A percentile compares a stretch with the other conserved stretches of the same genome.
Conservation (phyloP, 345 rosid genomes). For the Eutrema yunnanense region DNA sequence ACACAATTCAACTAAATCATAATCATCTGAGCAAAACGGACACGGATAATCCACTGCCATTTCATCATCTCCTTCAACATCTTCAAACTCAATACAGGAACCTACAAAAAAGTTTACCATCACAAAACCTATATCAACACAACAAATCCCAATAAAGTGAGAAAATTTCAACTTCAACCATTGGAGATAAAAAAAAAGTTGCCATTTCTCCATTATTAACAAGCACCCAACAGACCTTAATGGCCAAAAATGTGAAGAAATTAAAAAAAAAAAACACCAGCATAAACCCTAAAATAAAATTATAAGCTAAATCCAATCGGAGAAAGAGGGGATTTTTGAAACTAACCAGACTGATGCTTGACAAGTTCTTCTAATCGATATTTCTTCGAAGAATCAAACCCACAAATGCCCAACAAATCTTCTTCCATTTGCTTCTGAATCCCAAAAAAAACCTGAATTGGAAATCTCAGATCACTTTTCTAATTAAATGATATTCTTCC, state of each 20-base stretch:
- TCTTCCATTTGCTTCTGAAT: constrained; percentile 20
- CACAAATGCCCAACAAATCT: constrained; percentile 10
- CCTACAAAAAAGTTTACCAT: constrained; percentile 7
- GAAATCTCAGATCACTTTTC: not conserved
- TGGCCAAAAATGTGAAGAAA: not conserved
- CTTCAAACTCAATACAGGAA: constrained; percentile 25
- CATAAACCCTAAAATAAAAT: not conserved
- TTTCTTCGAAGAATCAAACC: constrained; percentile 22
- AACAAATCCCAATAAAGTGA: not conserved
- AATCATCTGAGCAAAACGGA: constrained; percentile 30
- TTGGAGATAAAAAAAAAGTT: not conserved
- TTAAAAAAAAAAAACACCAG: not conserved
- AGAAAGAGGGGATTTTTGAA: not conserved
- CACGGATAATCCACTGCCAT: constrained; percentile 26
- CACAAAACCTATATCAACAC: not conserved
- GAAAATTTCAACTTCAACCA: not conserved
- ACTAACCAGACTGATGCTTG: constrained; percentile 28
- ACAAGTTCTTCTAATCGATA: constrained; percentile 10
- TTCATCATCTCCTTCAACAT: constrained; percentile 24
- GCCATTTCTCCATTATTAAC: not conserved
- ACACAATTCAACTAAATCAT: constrained; percentile 28
- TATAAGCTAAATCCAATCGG: not conserved
- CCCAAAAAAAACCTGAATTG: not conserved
- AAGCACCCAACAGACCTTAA: not conserved
- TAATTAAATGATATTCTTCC: not conserved